Base-by-base conservation (phyloP, 78 protist genomes). In the Acrasis kona region DNA sequence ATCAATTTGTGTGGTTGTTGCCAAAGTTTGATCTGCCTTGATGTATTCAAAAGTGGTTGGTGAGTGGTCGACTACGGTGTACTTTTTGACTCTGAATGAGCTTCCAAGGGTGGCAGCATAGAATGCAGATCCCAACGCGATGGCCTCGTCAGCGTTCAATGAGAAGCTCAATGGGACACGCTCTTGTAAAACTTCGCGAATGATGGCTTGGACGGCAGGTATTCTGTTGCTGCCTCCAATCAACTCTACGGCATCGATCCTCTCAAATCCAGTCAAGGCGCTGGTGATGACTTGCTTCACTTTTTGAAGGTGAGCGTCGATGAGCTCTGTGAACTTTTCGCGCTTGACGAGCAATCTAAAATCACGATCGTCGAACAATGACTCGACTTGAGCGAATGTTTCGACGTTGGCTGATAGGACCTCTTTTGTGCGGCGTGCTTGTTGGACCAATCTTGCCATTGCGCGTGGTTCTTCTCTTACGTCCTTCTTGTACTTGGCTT, bases 81-180 rank as follows among this genome's bases (percentile, higher is more conserved):
- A 58, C 39, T 35, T 37, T 37, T 71, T 74, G 5, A 61, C 35
- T 2, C 81, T 5, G 72, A 77, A 77, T 5, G 39, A 3, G 10
- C 74, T 68, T 10, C 39, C 4, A 29, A 77, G 2, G 32, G 10
- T 8, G 29, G 76, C 81, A 2, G 10, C 81, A 9, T 41, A 12
- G 72, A 39, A 77, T 41, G 74, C 57, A 3, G 81, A 66, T 6
- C 81, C 81, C 10, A 77, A 39, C 3, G 81, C 81, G n/a, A 57
- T 57, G 40, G 57, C 30, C 64, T 77, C 81, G 41, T 77, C 81
- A 31, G 73, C 81, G 72, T 77, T 77, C 36, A 50, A 50, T 67
- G 81, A 65, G 72, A 67, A 10, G 27, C 3, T 39, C 31, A 66
- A 31, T 65, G 41, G 70, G 35, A 4, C 8, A 32, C 2, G 3